phyloP scores from a whole-genome alignment of 1,284 basidiomycete genomes.

The Trichosporon sp. region DNA sequence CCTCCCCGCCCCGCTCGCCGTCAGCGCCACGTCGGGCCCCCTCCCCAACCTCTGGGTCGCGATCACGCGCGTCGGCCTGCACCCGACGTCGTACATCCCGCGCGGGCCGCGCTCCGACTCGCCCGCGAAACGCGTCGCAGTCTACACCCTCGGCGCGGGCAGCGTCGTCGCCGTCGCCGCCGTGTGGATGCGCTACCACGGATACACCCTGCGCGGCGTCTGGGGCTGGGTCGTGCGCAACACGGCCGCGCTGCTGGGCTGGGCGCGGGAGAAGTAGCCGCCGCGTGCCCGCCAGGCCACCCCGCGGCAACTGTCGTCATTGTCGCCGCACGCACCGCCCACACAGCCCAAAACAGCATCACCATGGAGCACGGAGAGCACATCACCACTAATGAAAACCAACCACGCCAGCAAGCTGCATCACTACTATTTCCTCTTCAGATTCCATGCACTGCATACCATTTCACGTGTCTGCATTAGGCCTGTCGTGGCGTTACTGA shows the following conservation, averaged over 20 bases:
- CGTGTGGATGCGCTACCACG: conserved; percentile 46
- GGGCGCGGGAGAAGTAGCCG: not conserved
- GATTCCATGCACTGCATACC: conserved; percentile 7
- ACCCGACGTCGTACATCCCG: conserved; percentile 43
- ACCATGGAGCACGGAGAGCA: too few species aligned
- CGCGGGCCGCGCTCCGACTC: conserved; percentile 36
- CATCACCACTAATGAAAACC: not conserved
- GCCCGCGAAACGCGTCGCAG: conserved; percentile 36
- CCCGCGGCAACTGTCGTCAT: too few species aligned
- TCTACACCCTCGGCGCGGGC: conserved; percentile 27
- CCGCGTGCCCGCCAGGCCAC: too few species aligned
- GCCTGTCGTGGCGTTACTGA: not conserved
- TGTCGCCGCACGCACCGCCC: too few species aligned
- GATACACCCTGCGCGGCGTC: conserved; percentile 40
- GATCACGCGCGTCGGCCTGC: conserved; percentile 44
- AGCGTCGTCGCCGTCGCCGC: conserved; percentile 31
- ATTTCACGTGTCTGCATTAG: not conserved
- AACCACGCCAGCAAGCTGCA: not conserved
- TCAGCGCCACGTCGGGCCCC: conserved; percentile 69
- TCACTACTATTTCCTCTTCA: not conserved
- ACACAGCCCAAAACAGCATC: too few species aligned
- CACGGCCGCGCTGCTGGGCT: conserved; percentile 7
- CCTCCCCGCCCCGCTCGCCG: conserved; percentile 81
- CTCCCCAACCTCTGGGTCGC: conserved; percentile 48
- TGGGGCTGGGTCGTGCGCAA: conserved; percentile 40